A percentile compares a stretch with the other conserved stretches of the same genome.
Evolutionary conservation across 2,329 filamentous ascomycete species (phyloP).

Genomic region (Parascedosporium putredinis): DNA sequence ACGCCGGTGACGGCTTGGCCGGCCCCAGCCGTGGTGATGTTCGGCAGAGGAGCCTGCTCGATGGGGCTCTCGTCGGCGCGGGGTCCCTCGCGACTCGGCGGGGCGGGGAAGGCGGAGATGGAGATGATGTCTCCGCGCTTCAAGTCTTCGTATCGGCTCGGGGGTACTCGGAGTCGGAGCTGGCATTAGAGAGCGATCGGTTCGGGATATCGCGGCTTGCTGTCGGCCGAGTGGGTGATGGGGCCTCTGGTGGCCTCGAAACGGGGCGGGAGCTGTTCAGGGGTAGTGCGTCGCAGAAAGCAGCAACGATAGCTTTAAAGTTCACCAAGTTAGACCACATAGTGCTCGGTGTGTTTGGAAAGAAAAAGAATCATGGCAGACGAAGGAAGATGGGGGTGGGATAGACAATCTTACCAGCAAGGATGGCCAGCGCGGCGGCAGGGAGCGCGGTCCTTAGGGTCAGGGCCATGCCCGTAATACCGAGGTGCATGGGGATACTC

Average conservation of each 20-base stretch:
- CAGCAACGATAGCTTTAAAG: conserved; percentile 22
- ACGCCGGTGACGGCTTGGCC: conserved; percentile 25
- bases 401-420: conserved; percentile 37
- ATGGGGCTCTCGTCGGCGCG: conserved; percentile 12
- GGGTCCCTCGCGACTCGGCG: conserved; percentile 16
- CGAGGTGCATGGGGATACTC: conserved; percentile 41
- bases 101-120: conserved; percentile 23
- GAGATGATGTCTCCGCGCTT: conserved; percentile 30
- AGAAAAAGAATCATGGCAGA: too few species aligned
- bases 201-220: conserved; percentile 14
- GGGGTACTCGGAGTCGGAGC: conserved; percentile 33
- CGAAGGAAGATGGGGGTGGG: neutral
- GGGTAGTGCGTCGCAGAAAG: conserved; percentile 25
- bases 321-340: neutral
- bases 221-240: conserved; percentile 25
- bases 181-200: conserved; percentile 30
- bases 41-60: conserved; percentile 21
- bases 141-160: conserved; percentile 37
- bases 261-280: conserved; percentile 19
- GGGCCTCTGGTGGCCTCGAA: conserved; percentile 26
- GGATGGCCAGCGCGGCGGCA: conserved; percentile 35
- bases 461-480: conserved; percentile 30
- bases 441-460: conserved; percentile 39
- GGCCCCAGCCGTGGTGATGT: conserved; percentile 26
- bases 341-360: too few species aligned